A percentile compares a stretch with the other conserved stretches of the same genome.
phyloP scores from a whole-genome alignment of 176 grass and related monocot species.

The Zea luxurians region DNA sequence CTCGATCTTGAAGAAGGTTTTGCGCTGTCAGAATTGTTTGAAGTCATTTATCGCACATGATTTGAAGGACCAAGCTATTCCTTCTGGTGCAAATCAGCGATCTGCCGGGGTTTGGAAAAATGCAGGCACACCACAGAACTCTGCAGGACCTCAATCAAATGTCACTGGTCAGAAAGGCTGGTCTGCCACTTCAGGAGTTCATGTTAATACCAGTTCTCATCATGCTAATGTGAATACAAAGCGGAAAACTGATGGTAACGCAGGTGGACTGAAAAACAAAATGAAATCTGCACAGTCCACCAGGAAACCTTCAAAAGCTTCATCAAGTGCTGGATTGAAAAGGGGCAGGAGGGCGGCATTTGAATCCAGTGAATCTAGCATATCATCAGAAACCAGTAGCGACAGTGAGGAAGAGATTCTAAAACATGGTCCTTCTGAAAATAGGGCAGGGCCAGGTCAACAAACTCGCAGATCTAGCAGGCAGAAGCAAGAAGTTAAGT shows the following conservation, averaged over 20 bases:
- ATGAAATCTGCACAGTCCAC: conserved; percentile 36
- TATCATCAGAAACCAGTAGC: conserved; percentile 45
- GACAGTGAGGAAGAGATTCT: conserved; percentile 54
- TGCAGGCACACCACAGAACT: conserved; percentile 44
- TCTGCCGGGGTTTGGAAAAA: conserved; percentile 46
- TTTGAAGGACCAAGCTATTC: conserved; percentile 50
- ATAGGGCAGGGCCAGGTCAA: conserved; percentile 23
- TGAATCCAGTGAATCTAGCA: conserved; percentile 60
- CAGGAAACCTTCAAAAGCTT: conserved; percentile 43
- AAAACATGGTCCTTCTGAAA: conserved; percentile 34
- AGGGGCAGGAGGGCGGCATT: conserved; percentile 49
- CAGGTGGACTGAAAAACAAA: conserved; percentile 41
- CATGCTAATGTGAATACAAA: conserved; percentile 37
- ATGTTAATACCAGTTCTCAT: conserved; percentile 35
- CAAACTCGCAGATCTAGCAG: conserved; percentile 64
- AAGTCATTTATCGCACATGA: conserved; percentile 86
- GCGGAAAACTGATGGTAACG: conserved; percentile 28
- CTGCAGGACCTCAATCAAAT: conserved; percentile 40
- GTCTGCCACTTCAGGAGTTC: conserved; percentile 37
- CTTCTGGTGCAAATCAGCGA: conserved; percentile 37
- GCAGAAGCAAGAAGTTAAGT: conserved; percentile 65
- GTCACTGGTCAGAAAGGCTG: conserved; percentile 36
- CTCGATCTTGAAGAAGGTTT: conserved; percentile 69
- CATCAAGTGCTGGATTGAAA: conserved; percentile 44
- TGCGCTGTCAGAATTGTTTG: conserved; percentile 87